Evolutionary conservation across 306 rosid genomes (phyloP).

Genomic region (Rubus parviflorus): DNA sequence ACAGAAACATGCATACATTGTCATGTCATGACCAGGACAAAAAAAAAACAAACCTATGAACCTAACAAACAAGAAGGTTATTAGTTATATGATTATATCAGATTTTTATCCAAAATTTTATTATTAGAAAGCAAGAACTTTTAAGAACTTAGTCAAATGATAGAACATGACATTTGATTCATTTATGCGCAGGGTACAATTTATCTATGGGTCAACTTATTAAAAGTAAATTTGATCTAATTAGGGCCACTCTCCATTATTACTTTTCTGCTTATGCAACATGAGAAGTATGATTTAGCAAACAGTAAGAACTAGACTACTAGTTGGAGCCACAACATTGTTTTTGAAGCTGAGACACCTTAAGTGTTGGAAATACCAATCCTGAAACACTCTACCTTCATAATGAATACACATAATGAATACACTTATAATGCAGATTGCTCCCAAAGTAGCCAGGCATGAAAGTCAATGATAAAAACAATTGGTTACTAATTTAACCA

Average conservation of each 20-base stretch:
- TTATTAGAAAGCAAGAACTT: not conserved
- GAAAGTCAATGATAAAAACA: too few relatives aligned
- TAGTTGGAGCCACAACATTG: not conserved
- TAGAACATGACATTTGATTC: not conserved
- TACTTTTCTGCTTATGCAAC: not conserved
- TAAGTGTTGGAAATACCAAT: not conserved
- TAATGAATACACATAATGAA: too few relatives aligned
- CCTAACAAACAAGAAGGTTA: not conserved
- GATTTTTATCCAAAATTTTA: not conserved
- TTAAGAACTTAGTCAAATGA: not conserved
- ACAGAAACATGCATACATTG: constrained; percentile 1
- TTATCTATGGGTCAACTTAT: not conserved
- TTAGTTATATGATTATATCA: not conserved
- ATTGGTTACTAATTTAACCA: too few relatives aligned
- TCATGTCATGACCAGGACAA: not conserved
- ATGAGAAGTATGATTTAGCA: not conserved
- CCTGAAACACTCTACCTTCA: not conserved
- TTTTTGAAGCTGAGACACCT: not conserved
- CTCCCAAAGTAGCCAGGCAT: not conserved
- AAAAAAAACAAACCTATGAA: not conserved
- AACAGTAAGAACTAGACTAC: not conserved
- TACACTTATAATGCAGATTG: not conserved
- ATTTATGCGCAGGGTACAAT: not conserved
- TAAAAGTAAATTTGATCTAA: not conserved
- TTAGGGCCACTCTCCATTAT: not conserved